Evolutionary conservation across 2,329 filamentous ascomycete species (phyloP).

Genomic region (Grosmannia penicillata): DNA sequence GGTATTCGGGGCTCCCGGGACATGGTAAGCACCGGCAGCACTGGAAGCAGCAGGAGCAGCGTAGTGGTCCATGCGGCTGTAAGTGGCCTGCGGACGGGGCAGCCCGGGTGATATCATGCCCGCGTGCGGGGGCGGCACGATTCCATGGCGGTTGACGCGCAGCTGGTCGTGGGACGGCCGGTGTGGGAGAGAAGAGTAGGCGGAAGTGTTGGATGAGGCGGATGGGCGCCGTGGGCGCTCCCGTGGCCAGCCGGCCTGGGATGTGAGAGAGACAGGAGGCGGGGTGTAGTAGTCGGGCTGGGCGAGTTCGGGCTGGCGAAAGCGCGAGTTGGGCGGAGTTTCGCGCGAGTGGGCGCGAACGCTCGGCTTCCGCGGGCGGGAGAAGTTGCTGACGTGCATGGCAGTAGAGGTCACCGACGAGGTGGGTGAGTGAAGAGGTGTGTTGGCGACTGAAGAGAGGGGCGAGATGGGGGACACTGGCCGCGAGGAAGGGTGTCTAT

Average conservation of each 20-base stretch:
- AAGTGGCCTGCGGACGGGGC: constrained; percentile 16
- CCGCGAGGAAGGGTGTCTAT: no score
- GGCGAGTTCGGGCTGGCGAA: constrained; percentile 6
- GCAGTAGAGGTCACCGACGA: constrained; percentile 12
- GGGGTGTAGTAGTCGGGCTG: neutral
- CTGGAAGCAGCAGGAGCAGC: no score
- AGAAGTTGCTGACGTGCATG: constrained; percentile 39
- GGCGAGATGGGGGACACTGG: constrained; percentile 4
- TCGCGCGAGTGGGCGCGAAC: constrained; percentile 24
- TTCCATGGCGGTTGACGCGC: constrained; percentile 16
- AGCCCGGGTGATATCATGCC: constrained; percentile 11
- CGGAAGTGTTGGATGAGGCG: constrained; percentile 30
- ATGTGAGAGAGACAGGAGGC: neutral
- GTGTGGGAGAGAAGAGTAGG: constrained; percentile 26
- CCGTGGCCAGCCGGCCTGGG: constrained; percentile 23
- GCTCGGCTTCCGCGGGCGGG: constrained; percentile 41
- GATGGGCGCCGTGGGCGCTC: constrained; percentile 27
- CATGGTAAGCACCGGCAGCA: no score
- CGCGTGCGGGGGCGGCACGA: constrained; percentile 6
- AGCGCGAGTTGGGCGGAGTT: constrained; percentile 8
- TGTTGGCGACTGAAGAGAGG: constrained; percentile 8
- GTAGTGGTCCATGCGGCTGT: constrained; percentile 20
- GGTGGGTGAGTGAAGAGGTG: constrained; percentile 3
- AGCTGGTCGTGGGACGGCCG: constrained; percentile 25
- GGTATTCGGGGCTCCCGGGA: neutral